These are phyloP conservation scores for Porphyra umbilicalis DNA, from an alignment of 31 red algal species.

Conservation along the genomic window DNA sequence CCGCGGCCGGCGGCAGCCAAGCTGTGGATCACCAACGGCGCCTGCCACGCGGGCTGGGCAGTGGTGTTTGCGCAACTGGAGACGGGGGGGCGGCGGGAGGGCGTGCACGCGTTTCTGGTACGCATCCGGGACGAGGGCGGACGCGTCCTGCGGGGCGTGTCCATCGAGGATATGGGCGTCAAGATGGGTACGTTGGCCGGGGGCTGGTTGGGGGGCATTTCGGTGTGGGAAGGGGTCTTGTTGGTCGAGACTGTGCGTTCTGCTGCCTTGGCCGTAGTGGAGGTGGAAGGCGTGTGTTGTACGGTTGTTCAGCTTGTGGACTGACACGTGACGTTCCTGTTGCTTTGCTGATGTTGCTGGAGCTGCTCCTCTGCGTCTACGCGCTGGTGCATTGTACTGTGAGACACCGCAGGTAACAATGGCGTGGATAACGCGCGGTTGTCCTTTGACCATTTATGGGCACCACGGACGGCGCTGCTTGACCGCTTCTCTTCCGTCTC, in stretches of 20 bases:
- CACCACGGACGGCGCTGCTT: slow-evolving; percentile 37
- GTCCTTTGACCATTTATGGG: slow-evolving; percentile 58
- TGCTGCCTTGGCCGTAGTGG: too few species aligned
- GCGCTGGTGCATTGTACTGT: too few species aligned
- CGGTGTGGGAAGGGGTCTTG: too few species aligned
- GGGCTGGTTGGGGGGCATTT: too few species aligned
- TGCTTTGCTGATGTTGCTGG: too few species aligned
- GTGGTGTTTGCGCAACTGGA: slow-evolving; percentile 72
- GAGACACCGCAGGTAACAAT: slow-evolving; percentile 33
- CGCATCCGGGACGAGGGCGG: slow-evolving; percentile 44
- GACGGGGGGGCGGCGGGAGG: slow-evolving; percentile 21
- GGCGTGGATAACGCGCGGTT: slow-evolving; percentile 76
- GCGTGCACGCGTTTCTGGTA: slow-evolving; percentile 76
- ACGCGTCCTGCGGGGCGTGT: slow-evolving; percentile 24
- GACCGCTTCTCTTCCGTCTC: slow-evolving; percentile 36
- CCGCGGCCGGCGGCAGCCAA: slow-evolving; percentile 56
- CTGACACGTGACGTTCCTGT: too few species aligned
- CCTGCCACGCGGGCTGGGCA: slow-evolving; percentile 19
- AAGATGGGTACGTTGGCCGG: slow-evolving; percentile 28
- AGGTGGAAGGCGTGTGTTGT: too few species aligned
- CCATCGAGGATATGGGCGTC: slow-evolving; percentile 53
- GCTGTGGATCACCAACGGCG: slow-evolving; percentile 64
- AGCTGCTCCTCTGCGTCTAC: too few species aligned
- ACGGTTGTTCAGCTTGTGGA: too few species aligned
- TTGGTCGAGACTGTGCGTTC: too few species aligned